Base-by-base conservation (phyloP, 257 asterid species). In the Fraxinus pennsylvanica region DNA sequence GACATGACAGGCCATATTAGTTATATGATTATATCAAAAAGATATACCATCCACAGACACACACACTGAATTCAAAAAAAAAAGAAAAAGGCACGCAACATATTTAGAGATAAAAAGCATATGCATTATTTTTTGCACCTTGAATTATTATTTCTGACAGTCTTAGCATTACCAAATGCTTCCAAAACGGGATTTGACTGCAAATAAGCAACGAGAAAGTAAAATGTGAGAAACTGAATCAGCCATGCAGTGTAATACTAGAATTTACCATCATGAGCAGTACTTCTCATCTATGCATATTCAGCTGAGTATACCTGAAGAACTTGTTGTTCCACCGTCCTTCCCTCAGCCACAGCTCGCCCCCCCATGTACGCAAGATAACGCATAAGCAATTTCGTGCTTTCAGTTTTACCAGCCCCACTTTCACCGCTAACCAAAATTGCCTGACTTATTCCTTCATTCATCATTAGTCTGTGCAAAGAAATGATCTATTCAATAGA, bases 281-380 rank as follows among this genome's bases (percentile, higher is more conserved):
- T 22, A 25, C 35, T 63, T 63, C 17, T 25, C 68, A 61, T 61
- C 69, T 25, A 63, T 25, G 14, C 17, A 25, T 8, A 63, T 21
- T 63, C 69, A 63, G 69, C 29, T 57, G 30, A 73, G 21, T 25
- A 19, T 73, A 73, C 77, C 68, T 73, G 68, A 30, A 73, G 68
- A 19, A 73, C 68, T 73, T 73, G 68, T 61, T 73, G 77, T 61
- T 73, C 77, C 15, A 73, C 77, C 52, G 68, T 73, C 68, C 77
- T 73, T 32, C 66, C 77, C 77, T 52, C 77, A 29, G 47, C 45
- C 61, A 43, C 77, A 47, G 77, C 76, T 73, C 77, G 59, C 15
- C 77, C 77, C 36, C 77, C 77, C 67, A 73, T 73, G 77, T 73
- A 73, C 13, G 77, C 77, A 73, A 73, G 77, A 50, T 73, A 73